Base-by-base conservation (phyloP, 148 eudicot species). In the Euryodendron excelsum region DNA sequence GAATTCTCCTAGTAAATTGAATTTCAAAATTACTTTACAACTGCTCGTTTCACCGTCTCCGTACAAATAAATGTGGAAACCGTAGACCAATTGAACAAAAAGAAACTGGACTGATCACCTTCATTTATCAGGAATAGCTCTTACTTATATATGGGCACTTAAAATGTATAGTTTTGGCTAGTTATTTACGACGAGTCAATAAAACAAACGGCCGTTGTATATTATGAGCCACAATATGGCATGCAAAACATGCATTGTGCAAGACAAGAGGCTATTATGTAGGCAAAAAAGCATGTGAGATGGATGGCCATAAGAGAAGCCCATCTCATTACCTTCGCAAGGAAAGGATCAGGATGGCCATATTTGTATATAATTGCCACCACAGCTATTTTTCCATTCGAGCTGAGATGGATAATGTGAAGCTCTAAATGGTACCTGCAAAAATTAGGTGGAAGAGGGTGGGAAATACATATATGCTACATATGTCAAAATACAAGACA, bases 281-380 rank as follows among this genome's bases (percentile, higher is more conserved):
- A n/a, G n/a, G n/a, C n/a, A n/a, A n/a, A n/a, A n/a, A n/a, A n/a
- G n/a, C n/a, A 50, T 30, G 15, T 2, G 23, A 36, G 23, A 23
- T 7, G 13, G 0, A 73, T 23, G 52, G 64, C 58, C 44, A 13
- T 17, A 14, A 74, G 9, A 18, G 21, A 23, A 45, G 20, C n/a
- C n/a, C 28, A 50, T 23, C 61, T 71, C 37, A 21, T 44, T 63
- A 87, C 85, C 79, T 80, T 74, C 18, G 50, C 71, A 60, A 87
- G 79, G 39, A 86, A 86, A 52, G 86, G 76, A 76, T 86, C 85
- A 5, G 85, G 77, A 11, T 20, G 47, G 15, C 89, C 85, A 62
- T 81, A 21, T 55, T 78, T 82, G 70, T 78, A 84, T 18, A 70
- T 64, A 70, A 86, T 72, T 13, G 74, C 86, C 64, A 81, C 21